A percentile compares a stretch with the other conserved stretches of the same genome.
phyloP scores from a whole-genome alignment of 2,329 filamentous ascomycete genomes.

The Dissoconium aciculare region DNA sequence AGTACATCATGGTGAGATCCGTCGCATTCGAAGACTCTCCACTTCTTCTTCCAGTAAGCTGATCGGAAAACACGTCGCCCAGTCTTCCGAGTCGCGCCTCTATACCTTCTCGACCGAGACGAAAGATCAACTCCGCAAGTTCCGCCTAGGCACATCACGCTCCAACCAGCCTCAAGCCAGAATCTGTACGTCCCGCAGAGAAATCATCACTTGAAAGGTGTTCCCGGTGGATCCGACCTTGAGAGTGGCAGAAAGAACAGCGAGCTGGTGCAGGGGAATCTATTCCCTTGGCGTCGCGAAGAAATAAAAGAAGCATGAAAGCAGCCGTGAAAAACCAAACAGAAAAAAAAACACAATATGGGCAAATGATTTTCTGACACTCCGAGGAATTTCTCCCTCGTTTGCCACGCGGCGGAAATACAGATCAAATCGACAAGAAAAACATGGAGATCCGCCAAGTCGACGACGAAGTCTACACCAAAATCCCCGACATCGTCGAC shows the following conservation, averaged over 20 bases:
- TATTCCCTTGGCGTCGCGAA: too few relatives aligned
- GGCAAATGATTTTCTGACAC: background rate
- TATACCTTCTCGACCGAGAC: constrained; percentile 89
- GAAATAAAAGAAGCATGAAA: too few relatives aligned
- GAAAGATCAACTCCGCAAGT: constrained; percentile 81
- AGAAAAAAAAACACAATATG: constrained; percentile 2
- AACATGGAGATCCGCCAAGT: constrained; percentile 77
- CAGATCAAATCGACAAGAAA: constrained; percentile 81
- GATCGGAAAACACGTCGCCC: constrained; percentile 4
- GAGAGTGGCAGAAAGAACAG: too few relatives aligned
- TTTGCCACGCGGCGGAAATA: too few relatives aligned
- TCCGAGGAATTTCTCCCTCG: background rate
- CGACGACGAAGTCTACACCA: constrained; percentile 66
- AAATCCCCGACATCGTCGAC: constrained; percentile 66
- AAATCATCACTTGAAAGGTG: too few relatives aligned
- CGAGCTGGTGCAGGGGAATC: too few relatives aligned
- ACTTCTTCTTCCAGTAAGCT: constrained; percentile 1
- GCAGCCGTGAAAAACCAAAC: background rate
- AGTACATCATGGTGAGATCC: background rate
- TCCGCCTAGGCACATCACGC: constrained; percentile 78
- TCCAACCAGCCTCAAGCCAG: constrained; percentile 77
- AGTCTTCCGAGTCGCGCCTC: constrained; percentile 67
- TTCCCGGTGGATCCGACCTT: too few relatives aligned
- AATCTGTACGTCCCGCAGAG: constrained; percentile 65
- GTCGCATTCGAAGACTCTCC: constrained; percentile 1